Percentiles rank a stretch among this genome's conserved stretches.
phyloP scores from a whole-genome alignment of 164 flowering plant species.

The Umbellularia californica region DNA sequence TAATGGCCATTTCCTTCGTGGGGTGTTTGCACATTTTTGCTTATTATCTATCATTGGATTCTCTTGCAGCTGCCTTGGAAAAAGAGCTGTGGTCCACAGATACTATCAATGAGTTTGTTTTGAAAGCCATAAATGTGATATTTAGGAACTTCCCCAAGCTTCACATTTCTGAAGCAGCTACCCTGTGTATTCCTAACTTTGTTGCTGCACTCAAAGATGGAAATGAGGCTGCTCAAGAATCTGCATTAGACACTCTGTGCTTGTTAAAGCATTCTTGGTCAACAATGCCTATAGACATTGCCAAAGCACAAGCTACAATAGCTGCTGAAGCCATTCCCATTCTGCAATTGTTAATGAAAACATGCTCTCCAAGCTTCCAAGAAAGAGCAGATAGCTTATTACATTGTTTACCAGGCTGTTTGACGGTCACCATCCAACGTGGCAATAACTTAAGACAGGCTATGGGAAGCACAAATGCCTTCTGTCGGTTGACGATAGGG shows the following conservation, averaged over 20 bases:
- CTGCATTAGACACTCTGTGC: constrained; percentile 66
- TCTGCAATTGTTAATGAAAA: constrained; percentile 70
- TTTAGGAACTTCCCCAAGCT: constrained; percentile 77
- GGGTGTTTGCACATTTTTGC: not conserved
- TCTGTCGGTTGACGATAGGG: constrained; percentile 72
- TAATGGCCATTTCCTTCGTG: not conserved
- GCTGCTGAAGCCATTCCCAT: constrained; percentile 92
- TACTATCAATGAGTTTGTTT: constrained; percentile 67
- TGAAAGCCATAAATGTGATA: constrained; percentile 67
- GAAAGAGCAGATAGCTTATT: constrained; percentile 75
- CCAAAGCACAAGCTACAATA: constrained; percentile 68
- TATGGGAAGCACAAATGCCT: constrained; percentile 80
- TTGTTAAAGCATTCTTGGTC: constrained; percentile 77
- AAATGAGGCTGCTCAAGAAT: constrained; percentile 68
- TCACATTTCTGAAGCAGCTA: constrained; percentile 77
- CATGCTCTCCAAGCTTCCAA: constrained; percentile 81
- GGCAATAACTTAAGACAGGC: constrained; percentile 79
- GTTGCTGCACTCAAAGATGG: constrained; percentile 74
- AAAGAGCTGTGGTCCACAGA: constrained; percentile 68
- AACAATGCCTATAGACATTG: constrained; percentile 66
- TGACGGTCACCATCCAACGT: constrained; percentile 72
- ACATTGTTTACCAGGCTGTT: constrained; percentile 83
- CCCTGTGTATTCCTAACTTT: constrained; percentile 76
- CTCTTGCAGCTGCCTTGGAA: constrained; percentile 75
- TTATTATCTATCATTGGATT: not conserved